Conservation (phyloP, 2,329 filamentous ascomycete species). For the Calonectria pseudoturangicola region DNA sequence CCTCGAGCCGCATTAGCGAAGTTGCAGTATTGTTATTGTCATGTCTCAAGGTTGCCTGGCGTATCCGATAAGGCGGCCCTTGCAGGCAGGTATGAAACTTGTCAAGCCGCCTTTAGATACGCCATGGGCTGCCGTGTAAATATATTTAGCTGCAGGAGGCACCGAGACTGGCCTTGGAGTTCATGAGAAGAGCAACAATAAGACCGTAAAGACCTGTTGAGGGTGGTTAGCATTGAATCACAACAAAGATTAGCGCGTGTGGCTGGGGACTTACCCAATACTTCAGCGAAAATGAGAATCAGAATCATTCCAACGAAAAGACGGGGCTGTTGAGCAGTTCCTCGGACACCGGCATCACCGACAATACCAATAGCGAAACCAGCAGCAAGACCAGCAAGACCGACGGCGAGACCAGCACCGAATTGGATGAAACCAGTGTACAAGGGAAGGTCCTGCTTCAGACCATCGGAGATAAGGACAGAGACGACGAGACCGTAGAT, state of each 20-base stretch:
- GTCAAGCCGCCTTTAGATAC: constrained; percentile 57
- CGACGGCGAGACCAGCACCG: constrained; percentile 87
- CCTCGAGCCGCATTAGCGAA: constrained; percentile 46
- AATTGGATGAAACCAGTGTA: constrained; percentile 92
- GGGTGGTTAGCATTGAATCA: constrained; percentile 49
- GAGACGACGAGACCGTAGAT: constrained; percentile 96
- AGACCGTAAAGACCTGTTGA: constrained; percentile 94
- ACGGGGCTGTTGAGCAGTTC: constrained; percentile 88
- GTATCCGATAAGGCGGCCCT: constrained; percentile 49
- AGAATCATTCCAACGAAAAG: constrained; percentile 98
- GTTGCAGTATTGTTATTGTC: constrained; percentile 50
- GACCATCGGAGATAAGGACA: constrained; percentile 87
- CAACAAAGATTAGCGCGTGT: neutral
- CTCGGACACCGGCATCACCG: constrained; percentile 91
- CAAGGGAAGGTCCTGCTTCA: constrained; percentile 82
- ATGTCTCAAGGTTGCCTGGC: constrained; percentile 51
- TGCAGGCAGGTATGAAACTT: constrained; percentile 59
- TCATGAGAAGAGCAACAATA: constrained; percentile 99
- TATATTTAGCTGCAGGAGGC: constrained; percentile 71
- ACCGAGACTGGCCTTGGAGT: constrained; percentile 88
- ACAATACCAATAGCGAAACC: constrained; percentile 92
- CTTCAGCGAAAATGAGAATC: constrained; percentile 99
- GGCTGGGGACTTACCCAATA: constrained; percentile 82
- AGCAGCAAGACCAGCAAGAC: constrained; percentile 88
- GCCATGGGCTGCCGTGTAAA: constrained; percentile 11